Conservation (phyloP, 2,329 filamentous ascomycete species). For the Colletotrichum navitas region DNA sequence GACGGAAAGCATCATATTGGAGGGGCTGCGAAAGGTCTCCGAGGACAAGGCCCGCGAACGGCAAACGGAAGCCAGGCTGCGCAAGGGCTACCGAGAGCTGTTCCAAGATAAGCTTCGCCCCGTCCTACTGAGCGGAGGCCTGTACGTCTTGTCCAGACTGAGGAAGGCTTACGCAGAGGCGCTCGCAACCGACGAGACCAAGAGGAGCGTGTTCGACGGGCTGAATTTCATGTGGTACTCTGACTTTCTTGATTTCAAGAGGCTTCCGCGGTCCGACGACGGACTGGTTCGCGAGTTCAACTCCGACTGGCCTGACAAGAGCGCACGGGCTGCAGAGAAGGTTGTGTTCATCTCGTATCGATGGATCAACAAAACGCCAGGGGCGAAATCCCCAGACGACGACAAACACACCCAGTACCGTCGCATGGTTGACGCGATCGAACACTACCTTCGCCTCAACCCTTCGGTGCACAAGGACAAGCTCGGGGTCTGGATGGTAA, state of each 20-base stretch:
- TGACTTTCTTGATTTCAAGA: slow-evolving; percentile 46
- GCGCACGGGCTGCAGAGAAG: slow-evolving; percentile 37
- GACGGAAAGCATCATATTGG: slow-evolving; percentile 47
- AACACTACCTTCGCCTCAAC: slow-evolving; percentile 47
- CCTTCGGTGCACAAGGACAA: slow-evolving; percentile 43
- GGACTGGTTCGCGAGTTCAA: slow-evolving; percentile 39
- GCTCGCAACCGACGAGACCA: slow-evolving; percentile 45
- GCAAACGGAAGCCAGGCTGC: slow-evolving; percentile 46
- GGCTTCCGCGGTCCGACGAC: slow-evolving; percentile 47
- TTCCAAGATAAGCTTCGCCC: slow-evolving; percentile 54
- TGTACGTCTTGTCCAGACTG: slow-evolving; percentile 43
- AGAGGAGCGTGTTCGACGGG: slow-evolving; percentile 46
- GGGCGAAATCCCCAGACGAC: slow-evolving; percentile 48
- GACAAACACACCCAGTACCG: slow-evolving; percentile 49
- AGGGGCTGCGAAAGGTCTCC: slow-evolving; percentile 44
- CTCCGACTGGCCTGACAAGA: neutral
- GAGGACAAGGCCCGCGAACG: slow-evolving; percentile 31
- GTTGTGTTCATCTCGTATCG: slow-evolving; percentile 54
- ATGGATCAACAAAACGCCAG: slow-evolving; percentile 47
- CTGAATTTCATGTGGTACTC: slow-evolving; percentile 48
- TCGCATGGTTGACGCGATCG: slow-evolving; percentile 48
- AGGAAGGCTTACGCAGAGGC: slow-evolving; percentile 45
- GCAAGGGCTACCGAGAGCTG: slow-evolving; percentile 52
- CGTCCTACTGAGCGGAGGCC: slow-evolving; percentile 46
- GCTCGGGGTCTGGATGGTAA: slow-evolving; percentile 48